These are phyloP conservation scores for Gnetum montanum DNA, from an alignment of 75 land plant genomes.

Conservation along the genomic window DNA sequence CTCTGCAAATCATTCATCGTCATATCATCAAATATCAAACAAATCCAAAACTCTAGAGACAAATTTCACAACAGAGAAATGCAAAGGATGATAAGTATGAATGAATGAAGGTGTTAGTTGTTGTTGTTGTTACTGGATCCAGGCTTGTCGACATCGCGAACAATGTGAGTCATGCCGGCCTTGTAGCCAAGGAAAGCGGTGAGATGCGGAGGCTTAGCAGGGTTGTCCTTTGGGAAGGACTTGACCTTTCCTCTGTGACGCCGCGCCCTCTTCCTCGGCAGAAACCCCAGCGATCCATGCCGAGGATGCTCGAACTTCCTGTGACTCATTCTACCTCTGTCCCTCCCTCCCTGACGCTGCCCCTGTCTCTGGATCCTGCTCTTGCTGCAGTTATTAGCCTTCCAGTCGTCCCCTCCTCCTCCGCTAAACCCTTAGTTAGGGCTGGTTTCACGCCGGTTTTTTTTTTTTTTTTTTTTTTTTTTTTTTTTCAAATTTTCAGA, in stretches of 20 bases:
- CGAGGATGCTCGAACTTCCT: slow-evolving; percentile 64
- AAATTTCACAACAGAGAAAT: no score
- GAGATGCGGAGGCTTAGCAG: slow-evolving; percentile 39
- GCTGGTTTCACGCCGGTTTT: no score
- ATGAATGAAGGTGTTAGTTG: no score
- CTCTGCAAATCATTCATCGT: slow-evolving; percentile 33
- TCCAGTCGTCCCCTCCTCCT: no score
- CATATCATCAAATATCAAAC: no score
- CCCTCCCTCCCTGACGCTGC: slow-evolving; percentile 7
- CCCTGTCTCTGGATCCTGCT: no score
- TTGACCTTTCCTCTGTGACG: slow-evolving; percentile 66
- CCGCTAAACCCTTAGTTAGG: no score
- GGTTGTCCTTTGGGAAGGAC: slow-evolving; percentile 82
- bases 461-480: no score
- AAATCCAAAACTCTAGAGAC: no score
- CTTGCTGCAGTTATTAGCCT: no score
- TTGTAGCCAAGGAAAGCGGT: slow-evolving; percentile 93
- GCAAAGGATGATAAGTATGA: no score
- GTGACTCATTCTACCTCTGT: slow-evolving; percentile 32
- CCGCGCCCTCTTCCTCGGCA: slow-evolving; percentile 39
- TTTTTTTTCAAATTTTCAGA: no score
- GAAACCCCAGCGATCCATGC: slow-evolving; percentile 52
- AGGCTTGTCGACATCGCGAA: slow-evolving; percentile 86
- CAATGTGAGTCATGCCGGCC: slow-evolving; percentile 95
- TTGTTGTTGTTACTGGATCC: slow-evolving; percentile 75